These are phyloP conservation scores for Chytriomyces confervae DNA, from an alignment of 192 early-diverging fungal species.

Conservation along the genomic window DNA sequence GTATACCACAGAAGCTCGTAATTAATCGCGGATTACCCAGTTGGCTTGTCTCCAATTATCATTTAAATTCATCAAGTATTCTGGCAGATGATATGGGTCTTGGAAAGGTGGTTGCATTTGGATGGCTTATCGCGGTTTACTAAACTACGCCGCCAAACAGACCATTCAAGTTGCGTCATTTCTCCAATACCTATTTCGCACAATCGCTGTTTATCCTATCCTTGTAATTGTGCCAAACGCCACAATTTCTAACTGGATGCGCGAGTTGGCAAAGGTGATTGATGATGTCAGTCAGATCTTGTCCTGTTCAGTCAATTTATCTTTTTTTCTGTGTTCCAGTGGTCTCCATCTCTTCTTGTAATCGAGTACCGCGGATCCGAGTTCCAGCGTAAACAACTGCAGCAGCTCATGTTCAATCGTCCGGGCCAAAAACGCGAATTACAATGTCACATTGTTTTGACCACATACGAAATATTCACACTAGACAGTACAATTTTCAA, in stretches of 20 bases:
- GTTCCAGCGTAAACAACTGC: slow-evolving; percentile 50
- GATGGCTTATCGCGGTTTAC: too few species aligned
- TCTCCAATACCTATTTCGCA: slow-evolving; percentile 50
- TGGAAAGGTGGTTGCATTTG: slow-evolving; percentile 33
- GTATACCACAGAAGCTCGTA: too few species aligned
- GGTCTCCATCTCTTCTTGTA: slow-evolving; percentile 23
- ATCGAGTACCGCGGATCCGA: slow-evolving; percentile 61
- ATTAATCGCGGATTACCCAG: background rate
- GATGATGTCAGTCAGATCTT: slow-evolving; percentile 39
- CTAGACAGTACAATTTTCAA: slow-evolving; percentile 50
- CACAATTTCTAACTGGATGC: slow-evolving; percentile 70
- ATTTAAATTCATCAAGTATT: slow-evolving; percentile 60
- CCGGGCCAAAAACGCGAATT: background rate
- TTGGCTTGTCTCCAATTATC: slow-evolving; percentile 74
- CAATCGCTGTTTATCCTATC: slow-evolving; percentile 61
- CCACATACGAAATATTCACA: slow-evolving; percentile 67
- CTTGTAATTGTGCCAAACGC: slow-evolving; percentile 72
- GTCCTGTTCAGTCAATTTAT: too few species aligned
- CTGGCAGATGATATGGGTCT: slow-evolving; percentile 81
- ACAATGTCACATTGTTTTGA: slow-evolving; percentile 74
- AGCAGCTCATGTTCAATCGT: slow-evolving; percentile 56
- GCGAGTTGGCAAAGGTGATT: slow-evolving; percentile 76
- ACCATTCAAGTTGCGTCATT: slow-evolving; percentile 76
- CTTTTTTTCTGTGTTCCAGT: slow-evolving; percentile 21
- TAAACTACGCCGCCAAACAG: slow-evolving; percentile 39